A percentile compares a stretch with the other conserved stretches of the same genome.
These are phyloP conservation scores for Caryocar brasiliense DNA, from an alignment of 441 rosid species.

Conservation along the genomic window DNA sequence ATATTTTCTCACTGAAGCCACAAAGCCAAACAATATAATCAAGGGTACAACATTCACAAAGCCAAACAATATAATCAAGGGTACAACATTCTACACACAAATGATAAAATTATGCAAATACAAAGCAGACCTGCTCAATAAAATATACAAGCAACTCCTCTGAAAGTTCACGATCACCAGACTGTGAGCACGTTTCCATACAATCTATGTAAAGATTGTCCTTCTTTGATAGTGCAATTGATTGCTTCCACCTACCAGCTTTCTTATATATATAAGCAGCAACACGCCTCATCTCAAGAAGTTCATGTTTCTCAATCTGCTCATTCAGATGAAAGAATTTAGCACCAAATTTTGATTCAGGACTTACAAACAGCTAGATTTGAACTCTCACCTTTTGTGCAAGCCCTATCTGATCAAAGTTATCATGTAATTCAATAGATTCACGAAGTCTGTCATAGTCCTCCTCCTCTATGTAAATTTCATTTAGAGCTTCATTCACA, in stretches of 20 bases:
- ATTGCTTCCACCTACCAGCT: conserved; percentile 99
- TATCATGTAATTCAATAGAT: conserved; percentile 80
- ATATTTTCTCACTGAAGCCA: no score
- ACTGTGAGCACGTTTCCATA: conserved; percentile 98
- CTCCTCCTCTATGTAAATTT: conserved; percentile 88
- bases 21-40: neutral
- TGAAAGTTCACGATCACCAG: conserved; percentile 95
- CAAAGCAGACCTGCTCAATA: conserved; percentile 97
- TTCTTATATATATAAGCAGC: conserved; percentile 98
- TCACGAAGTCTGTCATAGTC: conserved; percentile 92
- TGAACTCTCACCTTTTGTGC: conserved; percentile 57
- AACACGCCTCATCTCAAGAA: conserved; percentile 97
- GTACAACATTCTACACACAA: no score
- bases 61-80: neutral
- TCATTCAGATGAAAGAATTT: neutral
- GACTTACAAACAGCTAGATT: neutral
- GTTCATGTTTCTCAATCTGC: conserved; percentile 97
- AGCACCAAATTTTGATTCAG: neutral
- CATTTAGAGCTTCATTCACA: conserved; percentile 89
- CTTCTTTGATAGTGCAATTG: conserved; percentile 94
- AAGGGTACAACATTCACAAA: neutral
- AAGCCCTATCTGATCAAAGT: conserved; percentile 81
- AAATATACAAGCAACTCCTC: conserved; percentile 97
- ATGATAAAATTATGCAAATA: no score
- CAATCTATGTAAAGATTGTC: conserved; percentile 91